Base-by-base conservation (phyloP, 225 moss, liverwort and hornwort genomes). In the Thuidium tamariscinum region DNA sequence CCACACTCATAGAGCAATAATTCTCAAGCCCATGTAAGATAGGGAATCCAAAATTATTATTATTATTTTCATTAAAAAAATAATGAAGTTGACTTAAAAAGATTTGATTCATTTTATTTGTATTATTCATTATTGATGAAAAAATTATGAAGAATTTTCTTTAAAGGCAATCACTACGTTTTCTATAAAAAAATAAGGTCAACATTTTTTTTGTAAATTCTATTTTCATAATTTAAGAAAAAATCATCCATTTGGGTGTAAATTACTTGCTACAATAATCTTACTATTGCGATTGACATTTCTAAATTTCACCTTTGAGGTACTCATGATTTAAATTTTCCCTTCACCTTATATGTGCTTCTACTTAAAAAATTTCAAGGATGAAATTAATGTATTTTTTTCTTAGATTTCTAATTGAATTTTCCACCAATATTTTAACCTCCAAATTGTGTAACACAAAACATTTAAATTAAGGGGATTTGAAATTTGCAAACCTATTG, bases 181-280 rank as follows among this genome's bases (percentile, higher is more conserved):
- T n/a, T n/a, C n/a, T n/a, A n/a, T n/a, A n/a, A n/a, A n/a, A n/a
- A n/a, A n/a, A n/a, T n/a, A n/a, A n/a, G n/a, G n/a, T n/a, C n/a
- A n/a, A n/a, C n/a, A n/a, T n/a, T n/a, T n/a, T n/a, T n/a, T n/a
- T n/a, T n/a, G n/a, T n/a, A n/a, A n/a, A n/a, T n/a, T n/a, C n/a
- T n/a, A n/a, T n/a, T n/a, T n/a, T n/a, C n/a, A n/a, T n/a, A n/a
- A n/a, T 5, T 12, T 9, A 42, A 26, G 42, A 70, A 4, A 27
- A 70, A 27, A 2, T 26, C 10, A 12, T 46, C 0, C 6, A 11
- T 8, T n/a, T 18, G 0, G 10, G 4, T 13, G 4, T 10, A 2
- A 0, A 46, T 46, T 71, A 44, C 6, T 46, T 30, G 18, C 46
- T 30, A 46, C 4, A 10, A 46, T 8, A 46, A 10, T 17, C 17